These are phyloP conservation scores for Cerioporus squamosus DNA, from an alignment of 1,284 basidiomycete genomes.

Conservation along the genomic window DNA sequence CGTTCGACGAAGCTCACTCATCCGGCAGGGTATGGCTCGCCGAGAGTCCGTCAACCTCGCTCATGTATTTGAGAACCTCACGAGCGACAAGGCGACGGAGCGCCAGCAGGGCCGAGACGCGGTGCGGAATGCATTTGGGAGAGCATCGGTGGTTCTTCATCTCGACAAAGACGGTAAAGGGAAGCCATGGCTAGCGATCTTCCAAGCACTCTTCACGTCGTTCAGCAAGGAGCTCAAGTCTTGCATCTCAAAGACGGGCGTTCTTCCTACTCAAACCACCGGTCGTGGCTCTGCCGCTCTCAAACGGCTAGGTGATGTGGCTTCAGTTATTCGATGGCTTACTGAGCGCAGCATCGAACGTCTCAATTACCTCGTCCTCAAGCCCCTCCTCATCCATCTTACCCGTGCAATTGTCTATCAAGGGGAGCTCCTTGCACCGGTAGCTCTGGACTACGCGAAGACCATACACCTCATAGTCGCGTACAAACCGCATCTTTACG, in stretches of 20 bases:
- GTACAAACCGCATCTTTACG: slow-evolving; percentile 79
- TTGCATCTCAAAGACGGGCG: slow-evolving; percentile 50
- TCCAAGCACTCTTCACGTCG: slow-evolving; percentile 71
- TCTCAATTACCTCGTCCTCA: slow-evolving; percentile 58
- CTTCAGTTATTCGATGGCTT: slow-evolving; percentile 72
- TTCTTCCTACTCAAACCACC: slow-evolving; percentile 36
- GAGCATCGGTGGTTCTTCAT: slow-evolving; percentile 53
- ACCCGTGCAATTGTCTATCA: slow-evolving; percentile 62
- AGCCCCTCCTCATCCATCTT: slow-evolving; percentile 70
- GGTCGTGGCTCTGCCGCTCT: slow-evolving; percentile 46
- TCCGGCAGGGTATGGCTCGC: slow-evolving; percentile 8
- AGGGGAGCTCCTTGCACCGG: slow-evolving; percentile 61
- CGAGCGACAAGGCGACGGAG: slow-evolving; percentile 73
- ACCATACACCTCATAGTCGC: slow-evolving; percentile 67
- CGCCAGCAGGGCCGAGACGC: slow-evolving; percentile 67
- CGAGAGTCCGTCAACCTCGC: slow-evolving; percentile 40
- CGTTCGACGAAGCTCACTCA: too few relatives aligned
- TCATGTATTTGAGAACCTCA: slow-evolving; percentile 55
- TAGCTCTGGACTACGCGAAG: slow-evolving; percentile 85
- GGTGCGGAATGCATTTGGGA: slow-evolving; percentile 66
- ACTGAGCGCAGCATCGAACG: slow-evolving; percentile 59
- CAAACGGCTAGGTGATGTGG: slow-evolving; percentile 65
- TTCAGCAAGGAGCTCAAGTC: slow-evolving; percentile 64
- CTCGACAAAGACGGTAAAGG: slow-evolving; percentile 56
- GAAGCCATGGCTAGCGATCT: slow-evolving; percentile 69